Conservation (phyloP, 2,329 filamentous ascomycete genomes). For the Aspergillus amoenus region DNA sequence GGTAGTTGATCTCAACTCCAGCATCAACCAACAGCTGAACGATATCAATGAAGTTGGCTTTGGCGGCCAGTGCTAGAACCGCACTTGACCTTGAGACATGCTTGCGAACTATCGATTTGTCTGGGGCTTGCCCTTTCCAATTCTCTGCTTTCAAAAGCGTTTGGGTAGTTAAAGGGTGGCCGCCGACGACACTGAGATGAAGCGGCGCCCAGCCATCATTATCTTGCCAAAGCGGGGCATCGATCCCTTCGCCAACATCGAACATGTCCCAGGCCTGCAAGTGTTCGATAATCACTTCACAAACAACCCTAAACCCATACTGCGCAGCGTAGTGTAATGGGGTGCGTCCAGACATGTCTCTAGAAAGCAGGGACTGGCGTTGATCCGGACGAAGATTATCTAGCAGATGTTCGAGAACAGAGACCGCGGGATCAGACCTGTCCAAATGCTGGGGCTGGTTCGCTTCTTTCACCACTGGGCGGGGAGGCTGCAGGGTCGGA, state of each 20-base stretch:
- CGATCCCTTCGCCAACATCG: slow-evolving; percentile 79
- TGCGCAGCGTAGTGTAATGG: slow-evolving; percentile 93
- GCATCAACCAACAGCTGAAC: slow-evolving; percentile 85
- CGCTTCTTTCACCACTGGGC: slow-evolving; percentile 66
- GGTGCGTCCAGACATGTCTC: slow-evolving; percentile 77
- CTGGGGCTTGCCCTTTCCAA: slow-evolving; percentile 64
- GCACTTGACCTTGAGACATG: slow-evolving; percentile 78
- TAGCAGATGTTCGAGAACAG: slow-evolving; percentile 63
- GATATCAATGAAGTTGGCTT: slow-evolving; percentile 80
- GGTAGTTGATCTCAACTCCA: slow-evolving; percentile 90
- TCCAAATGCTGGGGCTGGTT: slow-evolving; percentile 59
- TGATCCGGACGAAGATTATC: slow-evolving; percentile 69
- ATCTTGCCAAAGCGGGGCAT: slow-evolving; percentile 87
- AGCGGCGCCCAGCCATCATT: slow-evolving; percentile 86
- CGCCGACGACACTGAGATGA: slow-evolving; percentile 87
- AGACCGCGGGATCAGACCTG: slow-evolving; percentile 73
- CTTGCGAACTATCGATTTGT: slow-evolving; percentile 65
- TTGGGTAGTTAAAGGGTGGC: slow-evolving; percentile 82
- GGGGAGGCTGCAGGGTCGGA: slow-evolving; percentile 61
- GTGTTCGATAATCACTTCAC: slow-evolving; percentile 78
- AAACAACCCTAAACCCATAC: slow-evolving; percentile 90
- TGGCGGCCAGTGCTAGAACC: slow-evolving; percentile 83
- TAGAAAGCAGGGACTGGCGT: slow-evolving; percentile 63
- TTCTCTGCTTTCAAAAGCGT: slow-evolving; percentile 77
- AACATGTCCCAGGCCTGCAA: slow-evolving; percentile 91